Conservation (phyloP, 2,329 filamentous ascomycete genomes). For the Beauveria caledonica region DNA sequence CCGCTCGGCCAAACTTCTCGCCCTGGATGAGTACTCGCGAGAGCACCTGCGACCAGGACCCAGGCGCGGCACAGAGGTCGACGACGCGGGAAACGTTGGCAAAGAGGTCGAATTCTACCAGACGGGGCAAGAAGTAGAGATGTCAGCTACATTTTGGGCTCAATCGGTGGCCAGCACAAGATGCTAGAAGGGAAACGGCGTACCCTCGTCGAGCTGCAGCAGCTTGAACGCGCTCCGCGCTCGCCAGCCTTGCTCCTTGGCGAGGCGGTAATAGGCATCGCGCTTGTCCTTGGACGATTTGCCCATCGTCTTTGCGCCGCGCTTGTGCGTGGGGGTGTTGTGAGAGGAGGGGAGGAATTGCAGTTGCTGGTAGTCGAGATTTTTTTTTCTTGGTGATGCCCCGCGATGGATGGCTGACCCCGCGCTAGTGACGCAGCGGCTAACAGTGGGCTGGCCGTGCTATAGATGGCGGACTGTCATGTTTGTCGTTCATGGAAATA, state of each 20-base stretch:
- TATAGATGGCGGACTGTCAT: neutral
- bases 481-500: too few relatives aligned
- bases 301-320: conserved; percentile 51
- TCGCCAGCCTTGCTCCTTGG: conserved; percentile 98
- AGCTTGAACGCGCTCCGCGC: conserved; percentile 95
- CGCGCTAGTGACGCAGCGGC: neutral
- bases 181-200: neutral
- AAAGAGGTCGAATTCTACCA: conserved; percentile 84
- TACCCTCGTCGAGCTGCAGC: conserved; percentile 81
- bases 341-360: neutral
- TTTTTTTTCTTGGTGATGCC: neutral
- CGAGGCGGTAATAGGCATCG: conserved; percentile 93
- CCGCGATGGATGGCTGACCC: neutral
- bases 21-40: conserved; percentile 90
- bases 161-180: neutral
- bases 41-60: conserved; percentile 95
- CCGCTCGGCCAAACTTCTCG: conserved; percentile 76
- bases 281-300: conserved; percentile 99
- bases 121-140: neutral
- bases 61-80: conserved; percentile 89
- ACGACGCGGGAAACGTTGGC: conserved; percentile 85
- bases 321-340: neutral
- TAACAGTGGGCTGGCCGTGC: neutral
- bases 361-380: neutral
- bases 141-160: neutral